Percentiles rank a stretch among this genome's conserved stretches.
These are phyloP conservation scores for Penicillium sp. DNA, from an alignment of 2,329 filamentous ascomycete species.

Conservation along the genomic window DNA sequence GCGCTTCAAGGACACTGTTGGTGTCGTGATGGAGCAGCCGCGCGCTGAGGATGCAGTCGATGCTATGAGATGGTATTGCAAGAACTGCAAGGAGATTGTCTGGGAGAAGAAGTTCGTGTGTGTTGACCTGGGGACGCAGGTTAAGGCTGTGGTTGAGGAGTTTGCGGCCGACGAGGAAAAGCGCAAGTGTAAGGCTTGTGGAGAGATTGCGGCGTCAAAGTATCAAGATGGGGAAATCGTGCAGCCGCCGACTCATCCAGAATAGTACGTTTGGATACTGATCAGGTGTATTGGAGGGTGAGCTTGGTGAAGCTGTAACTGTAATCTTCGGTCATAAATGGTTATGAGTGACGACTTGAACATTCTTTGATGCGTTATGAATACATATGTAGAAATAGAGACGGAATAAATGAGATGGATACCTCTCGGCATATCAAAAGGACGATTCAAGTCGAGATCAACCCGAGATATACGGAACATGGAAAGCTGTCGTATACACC, in stretches of 20 bases:
- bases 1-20: constrained; percentile 89
- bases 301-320: background rate
- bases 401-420: background rate
- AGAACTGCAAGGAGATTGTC: constrained; percentile 66
- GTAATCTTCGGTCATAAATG: background rate
- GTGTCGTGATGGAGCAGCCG: constrained; percentile 84
- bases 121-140: constrained; percentile 87
- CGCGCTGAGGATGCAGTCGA: constrained; percentile 69
- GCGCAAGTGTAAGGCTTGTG: constrained; percentile 75
- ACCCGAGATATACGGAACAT: background rate
- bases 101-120: constrained; percentile 86
- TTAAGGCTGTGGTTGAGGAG: constrained; percentile 82
- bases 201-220: constrained; percentile 62
- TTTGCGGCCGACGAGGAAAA: constrained; percentile 69
- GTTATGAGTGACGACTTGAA: constrained; percentile 9
- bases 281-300: background rate
- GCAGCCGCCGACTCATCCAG: constrained; percentile 41
- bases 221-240: constrained; percentile 42
- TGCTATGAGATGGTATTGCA: constrained; percentile 87
- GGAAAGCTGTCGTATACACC: background rate
- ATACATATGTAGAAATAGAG: background rate
- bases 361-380: background rate
- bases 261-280: constrained; percentile 16
- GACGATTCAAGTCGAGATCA: background rate
- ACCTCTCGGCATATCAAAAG: background rate